These are phyloP conservation scores for Calonectria pteridis DNA, from an alignment of 2,329 filamentous ascomycete genomes.

Conservation along the genomic window DNA sequence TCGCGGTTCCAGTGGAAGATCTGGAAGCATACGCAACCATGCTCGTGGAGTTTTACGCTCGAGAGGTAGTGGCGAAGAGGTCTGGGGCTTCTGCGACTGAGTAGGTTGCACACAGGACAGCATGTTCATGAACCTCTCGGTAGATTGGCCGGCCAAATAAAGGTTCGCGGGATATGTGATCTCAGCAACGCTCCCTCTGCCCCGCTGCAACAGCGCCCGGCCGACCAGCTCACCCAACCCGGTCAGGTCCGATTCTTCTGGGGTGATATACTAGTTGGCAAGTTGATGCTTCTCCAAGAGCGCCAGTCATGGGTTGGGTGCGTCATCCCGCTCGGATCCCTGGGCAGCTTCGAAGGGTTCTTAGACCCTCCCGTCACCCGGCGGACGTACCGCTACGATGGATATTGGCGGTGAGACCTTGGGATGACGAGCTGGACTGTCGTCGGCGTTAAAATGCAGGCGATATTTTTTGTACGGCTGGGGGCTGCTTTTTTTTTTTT, in stretches of 20 bases:
- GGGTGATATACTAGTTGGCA: slow-evolving; percentile 23
- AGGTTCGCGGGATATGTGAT: not conserved
- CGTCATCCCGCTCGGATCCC: not conserved
- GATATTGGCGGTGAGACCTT: not conserved
- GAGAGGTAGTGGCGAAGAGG: slow-evolving; percentile 76
- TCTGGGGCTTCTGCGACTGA: slow-evolving; percentile 31
- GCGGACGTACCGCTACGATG: not conserved
- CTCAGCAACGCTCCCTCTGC: not conserved
- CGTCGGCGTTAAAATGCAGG: slow-evolving; percentile 5
- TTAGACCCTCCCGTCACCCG: not conserved
- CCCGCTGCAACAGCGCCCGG: not conserved
- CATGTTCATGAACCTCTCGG: slow-evolving; percentile 1
- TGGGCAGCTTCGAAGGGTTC: not conserved
- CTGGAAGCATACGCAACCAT: slow-evolving; percentile 98
- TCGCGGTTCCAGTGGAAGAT: slow-evolving; percentile 93
- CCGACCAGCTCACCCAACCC: not conserved
- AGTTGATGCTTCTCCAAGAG: slow-evolving; percentile 2
- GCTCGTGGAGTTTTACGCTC: slow-evolving; percentile 97
- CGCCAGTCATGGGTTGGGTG: not conserved
- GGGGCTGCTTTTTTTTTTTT: slow-evolving; percentile 23
- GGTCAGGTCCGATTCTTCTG: slow-evolving; percentile 12
- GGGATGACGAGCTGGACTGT: slow-evolving; percentile 12
- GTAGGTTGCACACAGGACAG: slow-evolving; percentile 28
- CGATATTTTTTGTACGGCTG: slow-evolving; percentile 30
- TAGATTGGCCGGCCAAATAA: not conserved